Conservation (phyloP, 306 rosid species). For the Medicago lupulina region DNA sequence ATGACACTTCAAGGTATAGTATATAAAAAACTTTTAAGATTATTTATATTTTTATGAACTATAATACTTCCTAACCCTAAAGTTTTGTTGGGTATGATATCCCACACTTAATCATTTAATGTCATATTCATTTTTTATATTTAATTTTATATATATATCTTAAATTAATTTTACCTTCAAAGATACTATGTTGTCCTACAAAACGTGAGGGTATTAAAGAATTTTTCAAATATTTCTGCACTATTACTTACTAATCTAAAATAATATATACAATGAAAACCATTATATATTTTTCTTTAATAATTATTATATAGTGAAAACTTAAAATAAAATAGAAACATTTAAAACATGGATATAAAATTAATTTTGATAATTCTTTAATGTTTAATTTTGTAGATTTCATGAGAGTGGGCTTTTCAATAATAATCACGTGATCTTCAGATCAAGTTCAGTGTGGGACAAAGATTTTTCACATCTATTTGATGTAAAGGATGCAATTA, state of each 20-base stretch:
- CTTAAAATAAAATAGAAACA: not conserved
- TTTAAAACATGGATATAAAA: not conserved
- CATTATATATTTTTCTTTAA: not conserved
- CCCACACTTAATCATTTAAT: too few species aligned
- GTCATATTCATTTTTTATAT: too few species aligned
- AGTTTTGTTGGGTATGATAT: too few species aligned
- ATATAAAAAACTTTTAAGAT: not conserved
- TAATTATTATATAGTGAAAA: not conserved
- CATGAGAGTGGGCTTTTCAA: slow-evolving; percentile 30
- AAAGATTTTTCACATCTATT: slow-evolving; percentile 46
- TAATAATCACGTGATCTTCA: slow-evolving; percentile 35
- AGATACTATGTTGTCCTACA: too few species aligned
- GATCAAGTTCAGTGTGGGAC: slow-evolving; percentile 45
- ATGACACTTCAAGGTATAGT: slow-evolving; percentile 53
- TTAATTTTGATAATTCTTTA: not conserved
- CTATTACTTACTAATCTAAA: not conserved
- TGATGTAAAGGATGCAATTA: slow-evolving; percentile 43
- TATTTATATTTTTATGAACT: too few species aligned
- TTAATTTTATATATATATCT: too few species aligned
- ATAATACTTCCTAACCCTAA: too few species aligned
- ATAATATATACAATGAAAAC: not conserved
- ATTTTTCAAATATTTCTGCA: not conserved
- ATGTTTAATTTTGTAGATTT: slow-evolving; percentile 38
- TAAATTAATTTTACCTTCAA: too few species aligned
- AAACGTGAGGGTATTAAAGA: too few species aligned